phyloP scores from a whole-genome alignment of 2,329 filamentous ascomycete species.

The Pestalotiopsis sp. region DNA sequence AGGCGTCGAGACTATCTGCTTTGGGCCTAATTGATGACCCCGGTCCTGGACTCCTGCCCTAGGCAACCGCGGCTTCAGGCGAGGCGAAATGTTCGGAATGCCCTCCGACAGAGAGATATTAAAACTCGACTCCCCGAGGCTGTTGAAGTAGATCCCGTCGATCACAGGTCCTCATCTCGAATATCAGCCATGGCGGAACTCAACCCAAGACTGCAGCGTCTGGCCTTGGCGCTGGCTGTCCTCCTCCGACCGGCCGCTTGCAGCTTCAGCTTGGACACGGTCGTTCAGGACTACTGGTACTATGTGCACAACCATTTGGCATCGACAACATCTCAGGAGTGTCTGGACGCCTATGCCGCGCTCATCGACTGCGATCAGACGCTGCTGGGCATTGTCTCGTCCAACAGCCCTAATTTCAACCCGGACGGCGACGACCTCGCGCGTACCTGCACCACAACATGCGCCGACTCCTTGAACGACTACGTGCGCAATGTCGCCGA shows the following conservation, averaged over 20 bases:
- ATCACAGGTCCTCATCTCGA: not conserved
- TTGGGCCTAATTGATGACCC: not conserved
- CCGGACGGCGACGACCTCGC: slow-evolving; percentile 25
- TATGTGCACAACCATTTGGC: slow-evolving; percentile 32
- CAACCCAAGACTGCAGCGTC: not conserved
- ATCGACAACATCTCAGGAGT: slow-evolving; percentile 29
- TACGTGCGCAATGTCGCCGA: not conserved
- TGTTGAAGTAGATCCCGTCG: not conserved
- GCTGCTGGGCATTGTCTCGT: slow-evolving; percentile 30
- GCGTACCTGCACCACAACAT: slow-evolving; percentile 28
- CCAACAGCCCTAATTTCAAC: slow-evolving; percentile 29
- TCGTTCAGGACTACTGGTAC: slow-evolving; percentile 30
- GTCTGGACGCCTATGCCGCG: slow-evolving; percentile 31
- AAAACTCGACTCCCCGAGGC: not conserved
- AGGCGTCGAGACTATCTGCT: not conserved
- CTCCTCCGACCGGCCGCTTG: slow-evolving; percentile 10
- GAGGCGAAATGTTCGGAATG: not conserved
- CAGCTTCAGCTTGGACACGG: slow-evolving; percentile 36
- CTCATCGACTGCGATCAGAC: slow-evolving; percentile 31
- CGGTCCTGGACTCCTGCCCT: not conserved
- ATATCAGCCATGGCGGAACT: not conserved
- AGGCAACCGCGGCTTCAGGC: not conserved
- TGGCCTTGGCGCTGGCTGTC: not conserved
- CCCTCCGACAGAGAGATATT: not conserved
- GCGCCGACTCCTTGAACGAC: slow-evolving; percentile 25